Base-by-base conservation (phyloP, 352 stramenopile species). In the Pythium coloratum region DNA sequence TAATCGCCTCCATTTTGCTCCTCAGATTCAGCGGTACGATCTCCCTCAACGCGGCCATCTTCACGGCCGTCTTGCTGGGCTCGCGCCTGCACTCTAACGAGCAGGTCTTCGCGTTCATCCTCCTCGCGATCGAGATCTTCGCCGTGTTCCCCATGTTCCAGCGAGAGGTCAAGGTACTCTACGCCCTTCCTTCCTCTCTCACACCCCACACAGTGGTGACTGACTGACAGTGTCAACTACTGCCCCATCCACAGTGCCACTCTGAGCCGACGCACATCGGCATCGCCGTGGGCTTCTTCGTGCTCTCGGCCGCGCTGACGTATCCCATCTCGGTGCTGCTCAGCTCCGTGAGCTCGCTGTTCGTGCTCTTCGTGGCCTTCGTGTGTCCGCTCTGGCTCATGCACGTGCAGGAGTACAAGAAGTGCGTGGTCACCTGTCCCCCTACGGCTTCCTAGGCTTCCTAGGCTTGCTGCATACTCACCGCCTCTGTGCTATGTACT, bases 21-120 rank as follows among this genome's bases (percentile, higher is more conserved):
- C 14, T 47, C 67, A 93, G 86, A 38, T 95, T 93, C 59, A 91
- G 86, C 64, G 90, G 90, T 13, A 96, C 90, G 18, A 86, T 98
- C 54, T 97, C 92, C 49, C 78, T 98, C 10, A 98, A 97, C 73
- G 92, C 93, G 0, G 92, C 90, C 13, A 95, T 97, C 63, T 96
- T 98, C 64, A 96, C 87, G 34, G 89, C 92, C 6, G 91, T 98
- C 55, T 77, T 98, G 55, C 80, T 98, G 7, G 91, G 88, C 40
- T 98, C 93, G 50, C 82, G 93, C 4, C 71, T 98, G 34, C 81
- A 92, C 66, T 96, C 85, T 42, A 97, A 96, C 70, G 87, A 97
- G 73, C 86, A 96, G 66, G 91, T 97, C 55, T 97, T 97, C 55
- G 90, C 77, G n/a, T 94, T 97, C 66, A 80, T 97, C 38, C 65